These are phyloP conservation scores for Chlamydomonas schloesseri DNA, from an alignment of 139 green algal genomes.

Conservation along the genomic window DNA sequence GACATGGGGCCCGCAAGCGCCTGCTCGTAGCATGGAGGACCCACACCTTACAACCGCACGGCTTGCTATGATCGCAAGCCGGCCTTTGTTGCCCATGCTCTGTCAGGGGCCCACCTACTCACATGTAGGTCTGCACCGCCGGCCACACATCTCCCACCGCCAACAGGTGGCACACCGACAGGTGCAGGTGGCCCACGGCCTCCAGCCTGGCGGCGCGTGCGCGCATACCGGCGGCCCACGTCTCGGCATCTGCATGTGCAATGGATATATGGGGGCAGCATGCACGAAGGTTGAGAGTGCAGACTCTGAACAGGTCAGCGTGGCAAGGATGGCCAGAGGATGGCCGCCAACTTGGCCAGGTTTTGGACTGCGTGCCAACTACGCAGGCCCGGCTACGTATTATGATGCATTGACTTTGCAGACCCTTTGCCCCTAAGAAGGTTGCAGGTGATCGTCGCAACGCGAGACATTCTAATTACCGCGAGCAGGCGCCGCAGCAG, in stretches of 20 bases:
- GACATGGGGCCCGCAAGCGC: too few species aligned
- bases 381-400: too few species aligned
- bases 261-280: too few species aligned
- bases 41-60: background rate
- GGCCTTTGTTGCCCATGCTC: too few species aligned
- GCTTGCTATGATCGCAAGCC: background rate
- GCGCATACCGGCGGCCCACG: background rate
- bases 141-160: background rate
- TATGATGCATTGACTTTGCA: too few species aligned
- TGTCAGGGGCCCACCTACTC: background rate
- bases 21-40: background rate
- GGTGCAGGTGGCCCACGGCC: slow-evolving; percentile 5
- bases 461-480: background rate
- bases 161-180: slow-evolving; percentile 14
- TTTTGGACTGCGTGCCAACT: too few species aligned
- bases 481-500: slow-evolving; percentile 5
- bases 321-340: too few species aligned
- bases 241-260: background rate
- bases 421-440: too few species aligned
- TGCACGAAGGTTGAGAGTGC: too few species aligned
- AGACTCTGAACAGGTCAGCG: too few species aligned
- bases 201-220: slow-evolving; percentile 2
- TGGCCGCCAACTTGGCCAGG: too few species aligned
- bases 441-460: too few species aligned
- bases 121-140: slow-evolving; percentile 34